Base-by-base conservation (phyloP, 495 filamentous ascomycete genomes). In the Apodospora peruviana region DNA sequence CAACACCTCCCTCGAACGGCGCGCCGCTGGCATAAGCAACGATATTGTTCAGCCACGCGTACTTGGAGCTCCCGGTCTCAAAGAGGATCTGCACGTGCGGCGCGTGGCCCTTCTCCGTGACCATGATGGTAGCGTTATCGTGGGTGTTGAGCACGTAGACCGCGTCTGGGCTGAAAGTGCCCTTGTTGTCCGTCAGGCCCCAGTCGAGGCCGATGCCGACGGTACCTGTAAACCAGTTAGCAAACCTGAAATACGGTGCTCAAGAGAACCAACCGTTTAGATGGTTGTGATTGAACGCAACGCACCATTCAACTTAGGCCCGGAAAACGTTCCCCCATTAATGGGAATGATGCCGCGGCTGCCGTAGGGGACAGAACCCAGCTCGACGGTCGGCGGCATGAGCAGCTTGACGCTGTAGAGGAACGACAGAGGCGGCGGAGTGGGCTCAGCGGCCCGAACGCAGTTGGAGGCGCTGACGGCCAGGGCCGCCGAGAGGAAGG, bases 81-180 rank as follows among this genome's bases (percentile, higher is more conserved):
- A 60, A 60, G 16, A 56, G 39, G 14, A 60, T 54, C 14, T 60
- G 57, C 23, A 60, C 53, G 35, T 49, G 19, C 5, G 57, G 57
- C 16, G 57, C 57, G 32, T 52, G 53, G 29, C 57, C 57, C 22
- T 46, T 51, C 47, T 60, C 57, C n/a, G 42, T 45, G 11, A 60
- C 53, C 32, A 56, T 25, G 21, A 60, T 54, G 24, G 54, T 60
- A 32, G 57, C 57, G 29, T 50, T 50, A 45, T 60, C 57, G 43
- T 37, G 24, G 7, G 57, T 60, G 25, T 56, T 32, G 29, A 60
- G 47, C 25, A 46, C 39, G 47, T 60, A 60, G 14, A 60, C 36
- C 5, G 53, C 57, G 34, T 60, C 57, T 5, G 57, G 57, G 45
- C 53, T 56, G 45, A 60, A 60, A 18, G 43, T 42, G 24, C 57